Evolutionary conservation across 371 early-diverging fungal genomes (phyloP).

Genomic region (Syncephalastrum racemosum): DNA sequence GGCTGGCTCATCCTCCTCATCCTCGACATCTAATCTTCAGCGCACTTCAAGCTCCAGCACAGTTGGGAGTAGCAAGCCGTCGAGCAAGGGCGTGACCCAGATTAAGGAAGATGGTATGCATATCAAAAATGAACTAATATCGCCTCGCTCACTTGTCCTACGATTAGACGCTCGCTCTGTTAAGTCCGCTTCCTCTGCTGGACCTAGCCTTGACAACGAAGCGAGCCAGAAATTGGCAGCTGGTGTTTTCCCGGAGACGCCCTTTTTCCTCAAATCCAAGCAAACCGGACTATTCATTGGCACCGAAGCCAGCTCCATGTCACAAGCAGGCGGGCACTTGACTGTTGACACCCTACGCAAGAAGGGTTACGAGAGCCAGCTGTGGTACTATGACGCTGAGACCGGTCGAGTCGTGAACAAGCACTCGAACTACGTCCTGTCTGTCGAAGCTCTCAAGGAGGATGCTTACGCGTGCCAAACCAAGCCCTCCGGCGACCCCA

Average conservation of each 20-base stretch:
- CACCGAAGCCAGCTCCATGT: conserved; percentile 22
- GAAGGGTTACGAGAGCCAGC: conserved; percentile 42
- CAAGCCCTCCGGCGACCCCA: conserved; percentile 17
- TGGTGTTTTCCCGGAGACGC: conserved; percentile 40
- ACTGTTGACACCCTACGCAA: conserved; percentile 33
- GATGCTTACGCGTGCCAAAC: conserved; percentile 48
- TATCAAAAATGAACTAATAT: neutral
- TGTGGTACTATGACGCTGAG: conserved; percentile 50
- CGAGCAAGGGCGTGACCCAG: conserved; percentile 21
- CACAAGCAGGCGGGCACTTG: conserved; percentile 27
- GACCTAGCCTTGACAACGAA: conserved; percentile 36
- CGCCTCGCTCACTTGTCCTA: neutral
- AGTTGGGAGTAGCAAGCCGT: conserved; percentile 18
- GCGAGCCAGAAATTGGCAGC: conserved; percentile 21
- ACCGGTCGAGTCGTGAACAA: conserved; percentile 46
- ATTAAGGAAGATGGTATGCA: conserved; percentile 43
- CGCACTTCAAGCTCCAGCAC: conserved; percentile 18
- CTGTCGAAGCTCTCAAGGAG: conserved; percentile 43
- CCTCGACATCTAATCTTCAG: conserved; percentile 8
- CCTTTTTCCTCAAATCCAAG: conserved; percentile 44
- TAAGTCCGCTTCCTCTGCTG: conserved; percentile 26
- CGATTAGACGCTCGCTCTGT: conserved; percentile 37
- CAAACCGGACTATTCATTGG: conserved; percentile 35
- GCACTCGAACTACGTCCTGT: conserved; percentile 51
- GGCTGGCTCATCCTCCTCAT: conserved; percentile 25